phyloP scores from a whole-genome alignment of 2,329 filamentous ascomycete species.

The Aureobasidium melanogenum region DNA sequence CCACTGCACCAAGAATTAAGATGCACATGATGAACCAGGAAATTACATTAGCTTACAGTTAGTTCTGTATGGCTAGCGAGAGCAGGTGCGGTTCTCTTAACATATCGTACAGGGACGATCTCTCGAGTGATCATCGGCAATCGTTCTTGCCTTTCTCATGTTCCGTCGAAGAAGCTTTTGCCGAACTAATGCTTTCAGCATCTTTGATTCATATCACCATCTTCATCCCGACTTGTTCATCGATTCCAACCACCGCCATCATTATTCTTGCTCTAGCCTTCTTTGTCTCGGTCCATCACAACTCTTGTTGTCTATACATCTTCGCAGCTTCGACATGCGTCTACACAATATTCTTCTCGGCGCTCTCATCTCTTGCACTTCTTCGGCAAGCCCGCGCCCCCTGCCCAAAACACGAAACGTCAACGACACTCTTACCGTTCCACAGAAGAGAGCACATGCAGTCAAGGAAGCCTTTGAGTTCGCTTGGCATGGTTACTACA shows the following conservation, averaged over 20 bases:
- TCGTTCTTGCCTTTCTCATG: background rate
- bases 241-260: background rate
- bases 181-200: background rate
- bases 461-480: slow-evolving; percentile 61
- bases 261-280: background rate
- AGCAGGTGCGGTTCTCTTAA: background rate
- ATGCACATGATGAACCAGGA: background rate
- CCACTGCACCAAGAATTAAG: background rate
- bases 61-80: background rate
- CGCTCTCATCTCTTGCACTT: background rate
- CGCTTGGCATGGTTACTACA: slow-evolving; percentile 54
- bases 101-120: background rate
- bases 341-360: background rate
- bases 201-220: background rate
- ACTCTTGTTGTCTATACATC: too few relatives aligned
- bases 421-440: background rate
- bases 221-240: background rate
- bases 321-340: background rate
- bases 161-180: background rate
- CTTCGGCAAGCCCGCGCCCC: background rate
- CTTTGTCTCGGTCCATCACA: background rate
- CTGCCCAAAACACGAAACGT: background rate
- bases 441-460: slow-evolving; percentile 28
- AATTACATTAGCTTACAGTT: background rate
- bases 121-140: background rate